Evolutionary conservation across 2,329 filamentous ascomycete species (phyloP), one percentile per base, ranked within the genome.

Genomic region (Grosmannia clavigera): DNA sequence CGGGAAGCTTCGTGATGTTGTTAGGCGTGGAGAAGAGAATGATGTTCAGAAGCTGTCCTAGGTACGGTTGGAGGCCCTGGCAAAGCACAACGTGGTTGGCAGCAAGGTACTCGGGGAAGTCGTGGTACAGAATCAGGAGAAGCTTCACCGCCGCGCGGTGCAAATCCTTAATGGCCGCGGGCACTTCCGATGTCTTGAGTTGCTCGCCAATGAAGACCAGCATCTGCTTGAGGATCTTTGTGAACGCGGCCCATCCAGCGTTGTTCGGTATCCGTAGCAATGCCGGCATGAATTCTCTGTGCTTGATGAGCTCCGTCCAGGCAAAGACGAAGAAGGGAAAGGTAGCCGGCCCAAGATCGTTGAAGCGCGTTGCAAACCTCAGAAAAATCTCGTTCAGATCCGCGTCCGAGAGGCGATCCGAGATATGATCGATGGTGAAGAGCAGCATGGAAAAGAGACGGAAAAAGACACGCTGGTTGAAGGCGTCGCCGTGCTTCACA

Each of bases 391-490:
- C 82, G n/a, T 77, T 77, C 63, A 83, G 81, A 65, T 90, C 86
- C 25, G 80, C 72, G 59, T 85, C 78, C 54, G 78, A 70, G 40
- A 86, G 69, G 60, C 85, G 79, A 62, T 84, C 78, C 14, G 79
- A 80, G 55, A 82, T 75, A 55, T 76, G 51, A 46, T 63, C 56
- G 1, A 61, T 46, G 25, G 46, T 25, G 70, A 88, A 89, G 5
- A 99, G 79, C 55, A 96, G 79, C 67, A 87, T 76, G 0, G 90
- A 92, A 69, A 96, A 87, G 51, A 99, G 79, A 54, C 92, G 85
- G 81, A 92, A 94, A 77, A 96, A 97, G 35, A 95, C 85, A 63
- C 90, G 86, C 68, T 92, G 88, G 67, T 90, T 92, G 76, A 95
- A 92, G 48, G 80, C 81, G 59, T 96, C 91, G 4, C 85, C 87